Conservation (phyloP, 306 rosid species). For the Nissolia schottii region DNA sequence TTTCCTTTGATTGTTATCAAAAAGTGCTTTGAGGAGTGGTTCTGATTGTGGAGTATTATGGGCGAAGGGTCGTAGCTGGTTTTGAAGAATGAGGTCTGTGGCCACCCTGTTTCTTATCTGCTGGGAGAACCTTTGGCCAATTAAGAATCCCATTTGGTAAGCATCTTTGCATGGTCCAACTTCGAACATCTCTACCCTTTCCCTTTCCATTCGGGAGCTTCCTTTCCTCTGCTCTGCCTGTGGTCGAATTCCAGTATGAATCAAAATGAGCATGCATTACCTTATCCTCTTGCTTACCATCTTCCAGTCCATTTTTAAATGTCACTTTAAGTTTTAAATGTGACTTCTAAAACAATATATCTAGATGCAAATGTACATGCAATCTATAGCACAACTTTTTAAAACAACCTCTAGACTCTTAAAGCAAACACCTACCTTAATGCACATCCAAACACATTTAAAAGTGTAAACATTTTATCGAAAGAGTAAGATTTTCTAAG, state of each 20-base stretch:
- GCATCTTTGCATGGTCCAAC: slow-evolving; percentile 46
- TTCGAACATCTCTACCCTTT: slow-evolving; percentile 41
- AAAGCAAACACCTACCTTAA: too few relatives aligned
- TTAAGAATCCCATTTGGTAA: slow-evolving; percentile 53
- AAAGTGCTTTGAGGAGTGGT: slow-evolving; percentile 51
- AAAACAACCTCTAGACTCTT: too few relatives aligned
- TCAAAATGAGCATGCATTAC: background rate
- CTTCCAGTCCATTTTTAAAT: too few relatives aligned
- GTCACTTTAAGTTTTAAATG: too few relatives aligned
- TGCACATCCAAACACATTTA: too few relatives aligned
- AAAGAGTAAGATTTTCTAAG: too few relatives aligned
- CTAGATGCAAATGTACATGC: too few relatives aligned
- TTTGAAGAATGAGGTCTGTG: slow-evolving; percentile 54
- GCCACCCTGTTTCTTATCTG: slow-evolving; percentile 47
- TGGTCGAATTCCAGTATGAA: background rate
- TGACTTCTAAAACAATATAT: too few relatives aligned
- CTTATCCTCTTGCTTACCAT: slow-evolving; percentile 6
- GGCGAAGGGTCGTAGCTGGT: slow-evolving; percentile 67
- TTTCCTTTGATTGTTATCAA: slow-evolving; percentile 38
- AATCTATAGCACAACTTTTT: too few relatives aligned
- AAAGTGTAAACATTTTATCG: too few relatives aligned
- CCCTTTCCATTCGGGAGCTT: slow-evolving; percentile 11
- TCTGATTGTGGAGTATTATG: slow-evolving; percentile 39
- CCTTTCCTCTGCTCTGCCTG: background rate
- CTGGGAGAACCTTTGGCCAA: slow-evolving; percentile 61